Evolutionary conservation across 192 early-diverging fungal species (phyloP), one percentile per base, ranked within the genome.

Genomic region (Backusella westeae): DNA sequence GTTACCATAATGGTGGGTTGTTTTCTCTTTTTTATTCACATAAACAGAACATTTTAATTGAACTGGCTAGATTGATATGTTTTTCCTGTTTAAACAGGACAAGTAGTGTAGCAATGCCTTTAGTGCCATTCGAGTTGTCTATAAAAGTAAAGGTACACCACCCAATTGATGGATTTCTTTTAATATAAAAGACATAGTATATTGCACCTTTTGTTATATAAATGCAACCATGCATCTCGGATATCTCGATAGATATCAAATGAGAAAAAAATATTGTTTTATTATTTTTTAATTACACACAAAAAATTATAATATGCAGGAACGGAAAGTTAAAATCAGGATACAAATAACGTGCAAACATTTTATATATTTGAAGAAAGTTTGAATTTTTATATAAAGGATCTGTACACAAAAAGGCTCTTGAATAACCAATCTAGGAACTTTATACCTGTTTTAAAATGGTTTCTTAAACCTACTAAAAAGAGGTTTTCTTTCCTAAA

Each of bases 361-460:
- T 63, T 63, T 23, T 63, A 63, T 63, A 63, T 63, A 14, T 63
- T 63, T 26, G 23, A 63, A 29, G 56, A 10, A 29, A 12, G 8
- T 29, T 63, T 10, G 2, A 12, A 32, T 32, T 26, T 59, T 59
- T 26, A 63, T 14, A 63, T 12, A 9, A 26, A 12, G 29, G 56
- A 15, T 44, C 12, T 44, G 42, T 63, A 29, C 23, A 63, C 21
- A 63, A 44, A 44, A 44, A 17, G 3, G 42, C 0, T 26, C 26
- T 23, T 3, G 12, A 14, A 36, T 68, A 36, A 38, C 68, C 35
- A 69, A 69, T 69, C 34, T 38, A 38, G 68, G 68, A 69, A 69
- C 19, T 69, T 69, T 69, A 69, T 38, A 39, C 36, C 68, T 69
- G 38, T 39, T 69, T 69, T 39, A 69, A 69, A 63, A 26, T n/a